A percentile compares a stretch with the other conserved stretches of the same genome.
phyloP scores from a whole-genome alignment of 2,329 filamentous ascomycete species.

The Monosporascus sp. region DNA sequence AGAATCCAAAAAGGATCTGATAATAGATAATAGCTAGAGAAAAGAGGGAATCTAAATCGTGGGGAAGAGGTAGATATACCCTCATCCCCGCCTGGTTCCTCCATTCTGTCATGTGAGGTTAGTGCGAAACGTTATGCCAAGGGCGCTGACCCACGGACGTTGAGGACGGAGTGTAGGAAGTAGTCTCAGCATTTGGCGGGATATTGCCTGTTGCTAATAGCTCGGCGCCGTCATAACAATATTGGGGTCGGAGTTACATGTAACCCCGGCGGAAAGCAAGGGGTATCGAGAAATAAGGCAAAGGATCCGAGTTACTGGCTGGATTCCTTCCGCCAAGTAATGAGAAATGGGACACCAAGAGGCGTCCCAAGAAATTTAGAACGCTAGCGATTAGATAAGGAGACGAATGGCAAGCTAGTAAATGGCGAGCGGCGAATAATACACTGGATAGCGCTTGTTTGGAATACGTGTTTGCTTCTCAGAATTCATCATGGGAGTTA shows the following conservation, averaged over 20 bases:
- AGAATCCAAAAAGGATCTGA: slow-evolving; percentile 6
- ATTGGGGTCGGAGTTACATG: background rate
- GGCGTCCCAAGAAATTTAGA: background rate
- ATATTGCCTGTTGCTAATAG: background rate
- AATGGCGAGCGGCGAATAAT: too few species aligned
- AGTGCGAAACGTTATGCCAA: slow-evolving; percentile 3
- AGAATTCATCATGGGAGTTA: too few species aligned
- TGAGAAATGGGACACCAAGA: background rate
- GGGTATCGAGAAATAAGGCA: background rate
- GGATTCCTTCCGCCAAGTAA: background rate
- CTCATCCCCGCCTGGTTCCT: background rate
- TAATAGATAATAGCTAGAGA: background rate
- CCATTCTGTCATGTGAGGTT: slow-evolving; percentile 2
- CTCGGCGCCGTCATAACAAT: background rate
- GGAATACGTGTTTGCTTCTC: too few species aligned
- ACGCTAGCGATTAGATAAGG: too few species aligned
- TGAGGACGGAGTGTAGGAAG: background rate
- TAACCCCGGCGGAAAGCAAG: background rate
- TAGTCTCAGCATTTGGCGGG: background rate
- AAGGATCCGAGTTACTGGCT: background rate
- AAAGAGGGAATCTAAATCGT: background rate
- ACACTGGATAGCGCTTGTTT: too few species aligned
- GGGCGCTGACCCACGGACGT: background rate
- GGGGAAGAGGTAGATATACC: slow-evolving; percentile 1
- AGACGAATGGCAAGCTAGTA: too few species aligned